phyloP scores from a whole-genome alignment of 495 filamentous ascomycete species.

The Mycothermus thermophilus region DNA sequence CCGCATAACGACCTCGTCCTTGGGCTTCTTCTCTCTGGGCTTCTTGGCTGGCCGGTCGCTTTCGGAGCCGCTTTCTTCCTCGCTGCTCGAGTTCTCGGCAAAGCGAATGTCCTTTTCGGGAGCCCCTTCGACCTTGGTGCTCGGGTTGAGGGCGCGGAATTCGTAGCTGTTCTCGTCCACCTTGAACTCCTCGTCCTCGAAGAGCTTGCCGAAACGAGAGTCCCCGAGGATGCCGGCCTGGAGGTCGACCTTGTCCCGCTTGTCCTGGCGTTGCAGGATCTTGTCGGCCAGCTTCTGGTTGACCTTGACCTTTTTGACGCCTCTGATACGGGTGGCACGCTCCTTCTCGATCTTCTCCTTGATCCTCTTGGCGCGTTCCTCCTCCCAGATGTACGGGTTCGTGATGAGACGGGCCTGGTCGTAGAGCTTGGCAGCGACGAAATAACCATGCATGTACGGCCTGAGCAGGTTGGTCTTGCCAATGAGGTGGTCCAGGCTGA shows the following conservation, averaged over 20 bases:
- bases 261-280: conserved; percentile 66
- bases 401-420: conserved; percentile 87
- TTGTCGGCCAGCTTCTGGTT: conserved; percentile 77
- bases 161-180: conserved; percentile 84
- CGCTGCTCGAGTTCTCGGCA: conserved; percentile 7
- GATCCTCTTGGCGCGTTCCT: conserved; percentile 72
- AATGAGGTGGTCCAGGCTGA: conserved; percentile 75
- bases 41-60: conserved; percentile 25
- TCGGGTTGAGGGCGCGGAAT: conserved; percentile 78
- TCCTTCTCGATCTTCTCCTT: conserved; percentile 92
- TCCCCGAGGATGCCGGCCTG: conserved; percentile 57
- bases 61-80: conserved; percentile 9
- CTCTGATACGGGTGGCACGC: conserved; percentile 77
- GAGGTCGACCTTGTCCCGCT: conserved; percentile 52
- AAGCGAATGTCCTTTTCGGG: conserved; percentile 1
- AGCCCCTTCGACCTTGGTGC: conserved; percentile 35
- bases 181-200: conserved; percentile 83
- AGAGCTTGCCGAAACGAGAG: conserved; percentile 72
- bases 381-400: conserved; percentile 83
- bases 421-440: conserved; percentile 81
- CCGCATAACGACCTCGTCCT: conserved; percentile 42
- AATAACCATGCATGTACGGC: conserved; percentile 98
- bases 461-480: conserved; percentile 74
- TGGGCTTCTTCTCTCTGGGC: conserved; percentile 22
- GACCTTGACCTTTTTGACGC: conserved; percentile 83